Base-by-base conservation (phyloP, 2,329 filamentous ascomycete genomes). In the Botrytis fragariae region DNA sequence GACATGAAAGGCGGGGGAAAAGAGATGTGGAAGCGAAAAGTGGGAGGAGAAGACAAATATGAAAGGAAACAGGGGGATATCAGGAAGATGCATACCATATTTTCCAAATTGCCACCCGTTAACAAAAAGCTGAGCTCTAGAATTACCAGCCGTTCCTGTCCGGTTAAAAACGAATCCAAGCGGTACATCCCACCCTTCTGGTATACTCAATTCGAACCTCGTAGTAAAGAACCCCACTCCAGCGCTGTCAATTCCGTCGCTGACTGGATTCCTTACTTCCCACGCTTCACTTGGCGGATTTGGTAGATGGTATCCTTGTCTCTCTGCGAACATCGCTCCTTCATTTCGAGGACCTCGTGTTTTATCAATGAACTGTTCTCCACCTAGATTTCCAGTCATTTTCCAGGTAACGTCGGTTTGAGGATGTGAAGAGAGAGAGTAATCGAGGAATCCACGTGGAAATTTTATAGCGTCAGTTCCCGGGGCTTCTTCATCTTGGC, bases 101-200 rank as follows among this genome's bases (percentile, higher is more conserved):
- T 90, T 90, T 5, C 88, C 89, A 76, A 90, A 94, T 80, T 94
- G 92, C 81, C 90, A 94, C 1, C 92, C 92, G 77, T 94, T 94
- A 60, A 94, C 89, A 77, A 87, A 94, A 16, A 94, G 82, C 77
- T 91, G 87, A 1, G 85, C 88, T 32, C 92, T 85, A 76, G 91
- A 92, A 10, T 83, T 81, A 42, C 74, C 77, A 57, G 71, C 76
- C n/a, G 73, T 79, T n/a, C 74, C 77, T 0, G 81, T 81, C 72
- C 85, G 85, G 51, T 84, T 84, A 79, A 92, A 91, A 1, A 83
- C 83, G 76, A 92, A 90, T 0, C 85, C 84, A 2, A 92, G 78
- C 0, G 90, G 90, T 9, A 91, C 86, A 75, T 92, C 90, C 81
- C 88, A 90, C 48, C 83, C 83, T 0, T 80, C 74, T 0, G 89